These are phyloP conservation scores for Neurospora sp. DNA, from an alignment of 495 filamentous ascomycete genomes.

Conservation along the genomic window DNA sequence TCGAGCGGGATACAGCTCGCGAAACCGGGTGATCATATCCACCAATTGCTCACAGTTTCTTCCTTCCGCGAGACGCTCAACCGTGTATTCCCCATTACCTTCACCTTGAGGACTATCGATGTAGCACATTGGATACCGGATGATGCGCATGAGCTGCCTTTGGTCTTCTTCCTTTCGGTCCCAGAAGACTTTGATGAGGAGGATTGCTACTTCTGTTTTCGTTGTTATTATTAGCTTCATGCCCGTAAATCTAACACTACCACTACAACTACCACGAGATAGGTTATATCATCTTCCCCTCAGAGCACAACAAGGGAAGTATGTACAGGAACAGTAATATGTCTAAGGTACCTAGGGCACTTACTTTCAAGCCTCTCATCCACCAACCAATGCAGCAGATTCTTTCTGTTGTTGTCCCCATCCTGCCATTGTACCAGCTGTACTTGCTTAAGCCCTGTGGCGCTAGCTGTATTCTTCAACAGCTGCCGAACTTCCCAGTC, in stretches of 20 bases:
- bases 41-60: background rate
- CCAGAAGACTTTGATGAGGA: background rate
- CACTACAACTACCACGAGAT: background rate
- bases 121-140: background rate
- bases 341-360: no score
- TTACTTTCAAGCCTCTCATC: background rate
- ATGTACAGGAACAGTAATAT: no score
- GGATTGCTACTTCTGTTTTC: background rate
- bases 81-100: background rate
- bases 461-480: background rate
- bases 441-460: background rate
- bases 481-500: background rate
- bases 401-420: background rate
- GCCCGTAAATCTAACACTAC: background rate
- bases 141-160: background rate
- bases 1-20: background rate
- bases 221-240: no score
- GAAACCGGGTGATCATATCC: background rate
- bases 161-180: background rate
- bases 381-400: background rate
- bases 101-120: background rate
- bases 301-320: no score
- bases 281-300: no score
- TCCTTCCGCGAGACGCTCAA: background rate
- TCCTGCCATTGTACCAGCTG: background rate